phyloP scores from a whole-genome alignment of 768 basidiomycete genomes.

The Tephrocybe sp. region DNA sequence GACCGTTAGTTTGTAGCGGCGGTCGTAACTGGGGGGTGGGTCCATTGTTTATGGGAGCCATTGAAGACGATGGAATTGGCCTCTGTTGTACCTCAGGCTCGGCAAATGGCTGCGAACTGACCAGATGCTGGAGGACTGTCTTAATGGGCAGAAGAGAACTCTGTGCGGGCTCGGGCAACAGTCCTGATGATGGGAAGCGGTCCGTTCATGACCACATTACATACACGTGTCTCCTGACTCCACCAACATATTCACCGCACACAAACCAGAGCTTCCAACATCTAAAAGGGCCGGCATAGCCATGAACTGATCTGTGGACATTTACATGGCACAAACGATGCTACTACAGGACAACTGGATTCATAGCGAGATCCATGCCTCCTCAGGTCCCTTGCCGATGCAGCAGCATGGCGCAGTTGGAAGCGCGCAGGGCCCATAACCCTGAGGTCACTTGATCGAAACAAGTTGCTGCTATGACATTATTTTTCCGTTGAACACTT shows the following conservation, averaged over 20 bases:
- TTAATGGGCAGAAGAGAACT: constrained; percentile 11
- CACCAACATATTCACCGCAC: no score
- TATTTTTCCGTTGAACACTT: no score
- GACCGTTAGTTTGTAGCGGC: constrained; percentile 24
- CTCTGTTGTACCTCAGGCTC: constrained; percentile 8
- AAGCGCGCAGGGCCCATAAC: constrained; percentile 29
- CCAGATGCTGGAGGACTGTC: background rate
- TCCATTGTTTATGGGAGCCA: constrained; percentile 17
- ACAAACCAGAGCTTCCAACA: no score
- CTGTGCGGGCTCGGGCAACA: background rate
- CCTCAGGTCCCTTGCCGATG: no score
- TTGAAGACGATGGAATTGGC: constrained; percentile 18
- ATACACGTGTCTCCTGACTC: constrained; percentile 14
- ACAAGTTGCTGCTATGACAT: constrained; percentile 19
- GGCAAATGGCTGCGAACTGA: background rate
- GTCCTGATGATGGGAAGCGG: constrained; percentile 18
- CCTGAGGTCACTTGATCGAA: constrained; percentile 23
- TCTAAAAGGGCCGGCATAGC: no score
- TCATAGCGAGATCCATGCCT: no score
- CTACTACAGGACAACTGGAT: background rate
- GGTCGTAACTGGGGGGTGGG: constrained; percentile 20
- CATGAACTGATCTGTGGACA: no score
- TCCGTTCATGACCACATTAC: constrained; percentile 12
- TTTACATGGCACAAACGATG: background rate
- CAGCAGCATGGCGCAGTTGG: constrained; percentile 24